These are phyloP conservation scores for Myxozyma kluyveri DNA, from an alignment of 805 yeast species.

Conservation along the genomic window DNA sequence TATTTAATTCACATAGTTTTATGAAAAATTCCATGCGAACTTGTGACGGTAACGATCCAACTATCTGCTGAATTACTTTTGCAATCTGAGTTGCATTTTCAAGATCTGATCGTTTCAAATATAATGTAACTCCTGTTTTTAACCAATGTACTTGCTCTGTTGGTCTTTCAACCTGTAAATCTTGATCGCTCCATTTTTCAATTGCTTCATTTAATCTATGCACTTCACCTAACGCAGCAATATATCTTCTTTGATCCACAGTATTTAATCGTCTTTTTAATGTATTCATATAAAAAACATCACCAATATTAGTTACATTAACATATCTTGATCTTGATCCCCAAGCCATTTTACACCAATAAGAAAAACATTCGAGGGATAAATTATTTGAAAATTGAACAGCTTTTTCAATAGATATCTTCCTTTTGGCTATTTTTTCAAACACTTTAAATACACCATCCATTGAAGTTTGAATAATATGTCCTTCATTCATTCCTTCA, in stretches of 20 bases:
- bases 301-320: slow-evolving; percentile 9
- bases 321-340: not conserved
- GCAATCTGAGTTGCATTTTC: slow-evolving; percentile 15
- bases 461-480: too few relatives aligned
- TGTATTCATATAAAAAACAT: slow-evolving; percentile 4
- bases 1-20: slow-evolving; percentile 12
- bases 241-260: not conserved
- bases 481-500: not conserved
- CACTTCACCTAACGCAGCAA: slow-evolving; percentile 6
- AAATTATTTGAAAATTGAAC: not conserved
- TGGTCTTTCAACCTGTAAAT: not conserved
- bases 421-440: not conserved
- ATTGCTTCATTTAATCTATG: slow-evolving; percentile 8
- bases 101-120: slow-evolving; percentile 6
- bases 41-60: slow-evolving; percentile 6
- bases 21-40: slow-evolving; percentile 6
- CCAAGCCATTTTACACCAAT: not conserved
- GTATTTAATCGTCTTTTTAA: not conserved
- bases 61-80: slow-evolving; percentile 2
- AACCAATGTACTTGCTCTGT: slow-evolving; percentile 7
- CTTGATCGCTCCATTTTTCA: slow-evolving; percentile 6
- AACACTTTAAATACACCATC: not conserved
- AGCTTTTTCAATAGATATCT: not conserved
- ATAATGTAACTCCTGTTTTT: slow-evolving; percentile 13
- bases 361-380: not conserved